These are phyloP conservation scores for Pseudophaeomoniella oleicola DNA, from an alignment of 2,329 filamentous ascomycete genomes.

Conservation along the genomic window DNA sequence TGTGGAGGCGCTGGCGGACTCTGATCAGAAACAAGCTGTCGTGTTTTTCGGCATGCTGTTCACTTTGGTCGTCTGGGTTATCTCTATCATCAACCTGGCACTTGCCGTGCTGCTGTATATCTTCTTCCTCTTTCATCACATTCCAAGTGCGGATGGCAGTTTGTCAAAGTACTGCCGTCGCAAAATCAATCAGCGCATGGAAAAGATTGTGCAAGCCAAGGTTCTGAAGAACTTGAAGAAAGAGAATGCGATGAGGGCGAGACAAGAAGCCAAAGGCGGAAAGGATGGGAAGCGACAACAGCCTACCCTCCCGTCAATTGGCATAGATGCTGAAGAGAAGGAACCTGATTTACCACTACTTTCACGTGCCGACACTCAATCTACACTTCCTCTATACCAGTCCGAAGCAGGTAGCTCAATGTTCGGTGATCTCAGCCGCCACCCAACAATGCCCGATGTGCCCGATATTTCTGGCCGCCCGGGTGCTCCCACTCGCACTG, in stretches of 20 bases:
- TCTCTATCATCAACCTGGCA: slow-evolving; percentile 61
- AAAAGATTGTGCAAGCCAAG: slow-evolving; percentile 70
- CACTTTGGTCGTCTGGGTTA: slow-evolving; percentile 76
- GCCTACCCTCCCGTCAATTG: slow-evolving; percentile 41
- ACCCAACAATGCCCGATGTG: slow-evolving; percentile 27
- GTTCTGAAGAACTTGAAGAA: slow-evolving; percentile 79
- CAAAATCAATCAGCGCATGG: slow-evolving; percentile 77
- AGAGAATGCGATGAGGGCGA: slow-evolving; percentile 42
- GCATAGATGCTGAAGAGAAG: slow-evolving; percentile 30
- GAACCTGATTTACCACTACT: slow-evolving; percentile 45
- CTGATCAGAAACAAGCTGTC: slow-evolving; percentile 64
- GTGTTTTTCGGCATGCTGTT: slow-evolving; percentile 87
- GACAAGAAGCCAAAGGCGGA: slow-evolving; percentile 35
- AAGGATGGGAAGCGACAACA: slow-evolving; percentile 21
- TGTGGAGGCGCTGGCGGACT: slow-evolving; percentile 54
- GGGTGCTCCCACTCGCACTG: slow-evolving; percentile 19
- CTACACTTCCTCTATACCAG: slow-evolving; percentile 48
- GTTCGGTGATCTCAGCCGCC: slow-evolving; percentile 10
- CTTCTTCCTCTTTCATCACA: slow-evolving; percentile 83
- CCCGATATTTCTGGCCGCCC: slow-evolving; percentile 32
- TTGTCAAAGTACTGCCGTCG: slow-evolving; percentile 76
- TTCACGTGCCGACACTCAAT: slow-evolving; percentile 44
- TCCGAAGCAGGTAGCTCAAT: slow-evolving; percentile 44
- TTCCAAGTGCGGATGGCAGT: slow-evolving; percentile 66
- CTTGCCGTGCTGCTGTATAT: slow-evolving; percentile 66